Percentiles rank a stretch among this genome's conserved stretches.
Evolutionary conservation across 441 rosid species (phyloP).

Genomic region (Populus trichocarpa): DNA sequence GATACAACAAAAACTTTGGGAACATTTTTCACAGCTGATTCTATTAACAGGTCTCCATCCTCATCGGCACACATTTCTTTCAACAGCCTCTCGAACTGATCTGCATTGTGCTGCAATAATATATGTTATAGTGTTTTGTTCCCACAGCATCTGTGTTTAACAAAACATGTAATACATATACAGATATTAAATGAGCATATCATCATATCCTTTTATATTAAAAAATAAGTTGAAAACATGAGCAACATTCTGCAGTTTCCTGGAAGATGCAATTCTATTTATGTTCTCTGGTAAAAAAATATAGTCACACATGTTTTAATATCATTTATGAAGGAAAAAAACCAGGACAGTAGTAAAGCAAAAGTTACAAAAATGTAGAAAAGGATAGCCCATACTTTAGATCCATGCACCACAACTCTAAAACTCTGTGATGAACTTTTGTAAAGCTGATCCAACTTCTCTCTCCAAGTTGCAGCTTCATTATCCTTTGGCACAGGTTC

Average conservation of each 20-base stretch:
- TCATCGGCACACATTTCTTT: conserved; percentile 99
- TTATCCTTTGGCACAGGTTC: conserved; percentile 93
- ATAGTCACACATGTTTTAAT: not conserved
- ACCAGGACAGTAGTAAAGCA: not conserved
- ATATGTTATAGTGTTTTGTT: conserved; percentile 29
- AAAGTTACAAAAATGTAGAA: not conserved
- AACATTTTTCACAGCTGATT: conserved; percentile 82
- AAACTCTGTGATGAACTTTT: conserved; percentile 98
- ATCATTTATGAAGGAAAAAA: not conserved
- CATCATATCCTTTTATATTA: not conserved
- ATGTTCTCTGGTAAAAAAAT: not conserved
- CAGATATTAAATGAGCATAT: not conserved
- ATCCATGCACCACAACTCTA: conserved; percentile 98
- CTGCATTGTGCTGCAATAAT: conserved; percentile 96
- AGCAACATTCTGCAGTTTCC: conserved; percentile 7
- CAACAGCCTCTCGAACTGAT: conserved; percentile 89
- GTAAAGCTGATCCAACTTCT: conserved; percentile 92
- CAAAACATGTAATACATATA: not conserved
- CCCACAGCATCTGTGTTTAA: not conserved
- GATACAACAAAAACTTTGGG: conserved; percentile 96
- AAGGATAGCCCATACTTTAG: conserved; percentile 63
- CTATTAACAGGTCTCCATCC: conserved; percentile 92
- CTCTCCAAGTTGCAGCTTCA: conserved; percentile 99
- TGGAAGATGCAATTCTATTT: not conserved
- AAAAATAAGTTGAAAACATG: not conserved